Evolutionary conservation across 2,329 filamentous ascomycete species (phyloP).

Genomic region (Colletotrichum tofieldiae): DNA sequence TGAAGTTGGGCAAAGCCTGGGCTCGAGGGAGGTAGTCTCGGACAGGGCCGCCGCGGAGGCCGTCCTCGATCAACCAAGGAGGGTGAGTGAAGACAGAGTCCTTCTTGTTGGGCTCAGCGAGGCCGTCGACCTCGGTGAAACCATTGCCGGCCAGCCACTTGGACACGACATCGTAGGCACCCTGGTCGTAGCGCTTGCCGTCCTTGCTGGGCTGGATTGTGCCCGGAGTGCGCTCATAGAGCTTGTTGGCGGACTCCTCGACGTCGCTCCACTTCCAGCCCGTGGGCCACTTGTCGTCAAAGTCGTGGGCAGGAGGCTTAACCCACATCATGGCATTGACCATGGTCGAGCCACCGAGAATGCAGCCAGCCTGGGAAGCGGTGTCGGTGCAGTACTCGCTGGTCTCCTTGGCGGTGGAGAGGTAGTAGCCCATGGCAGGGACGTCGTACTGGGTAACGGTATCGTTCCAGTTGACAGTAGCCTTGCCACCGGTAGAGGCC

Average conservation of each 20-base stretch:
- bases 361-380: constrained; percentile 49
- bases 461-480: constrained; percentile 48
- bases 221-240: constrained; percentile 44
- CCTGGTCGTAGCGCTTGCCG: constrained; percentile 45
- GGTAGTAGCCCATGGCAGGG: constrained; percentile 44
- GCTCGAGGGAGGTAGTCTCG: constrained; percentile 58
- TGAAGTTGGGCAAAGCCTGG: constrained; percentile 56
- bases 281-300: constrained; percentile 43
- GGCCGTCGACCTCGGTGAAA: constrained; percentile 42
- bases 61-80: constrained; percentile 43
- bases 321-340: constrained; percentile 50
- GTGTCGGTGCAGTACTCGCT: constrained; percentile 49
- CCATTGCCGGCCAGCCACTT: constrained; percentile 42
- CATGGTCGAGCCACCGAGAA: constrained; percentile 51
- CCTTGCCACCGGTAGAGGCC: constrained; percentile 42
- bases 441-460: constrained; percentile 46
- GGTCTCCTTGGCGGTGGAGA: constrained; percentile 36
- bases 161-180: constrained; percentile 40
- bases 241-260: constrained; percentile 42
- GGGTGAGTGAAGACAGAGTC: constrained; percentile 44
- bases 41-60: constrained; percentile 44
- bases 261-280: constrained; percentile 45
- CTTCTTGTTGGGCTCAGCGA: constrained; percentile 44
- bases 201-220: constrained; percentile 43
- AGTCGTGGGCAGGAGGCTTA: constrained; percentile 43